Evolutionary conservation across 176 grass and related monocot genomes (phyloP).

Genomic region (Carex kokanica): DNA sequence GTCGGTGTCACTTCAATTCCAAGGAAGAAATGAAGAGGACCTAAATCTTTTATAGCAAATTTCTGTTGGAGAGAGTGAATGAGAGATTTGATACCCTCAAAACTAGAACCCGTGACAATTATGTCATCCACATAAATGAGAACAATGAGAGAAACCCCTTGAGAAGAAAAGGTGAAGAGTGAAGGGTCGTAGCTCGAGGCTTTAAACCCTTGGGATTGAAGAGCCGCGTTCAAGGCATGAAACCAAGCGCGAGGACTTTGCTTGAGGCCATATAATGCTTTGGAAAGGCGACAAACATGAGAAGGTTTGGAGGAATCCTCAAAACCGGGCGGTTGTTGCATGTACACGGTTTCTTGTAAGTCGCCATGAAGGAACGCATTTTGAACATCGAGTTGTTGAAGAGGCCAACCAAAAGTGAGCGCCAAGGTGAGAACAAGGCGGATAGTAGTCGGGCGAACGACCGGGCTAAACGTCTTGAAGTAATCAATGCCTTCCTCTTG

Average conservation of each 20-base stretch:
- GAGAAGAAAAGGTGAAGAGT: not conserved
- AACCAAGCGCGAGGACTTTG: not conserved
- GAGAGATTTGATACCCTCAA: not conserved
- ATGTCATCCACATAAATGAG: not conserved
- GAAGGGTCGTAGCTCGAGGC: not conserved
- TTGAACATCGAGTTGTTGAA: too few species aligned
- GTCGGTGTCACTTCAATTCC: not conserved
- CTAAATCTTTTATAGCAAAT: not conserved
- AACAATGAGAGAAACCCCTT: fast-evolving
- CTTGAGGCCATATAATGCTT: not conserved
- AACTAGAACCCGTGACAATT: not conserved
- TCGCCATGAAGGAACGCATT: too few species aligned
- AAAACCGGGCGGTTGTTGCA: too few species aligned
- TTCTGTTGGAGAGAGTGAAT: not conserved
- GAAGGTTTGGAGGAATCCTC: too few species aligned
- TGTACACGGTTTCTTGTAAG: too few species aligned
- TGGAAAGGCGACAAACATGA: not conserved
- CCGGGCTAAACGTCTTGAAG: too few species aligned
- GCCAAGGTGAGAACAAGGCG: too few species aligned
- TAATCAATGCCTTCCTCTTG: too few species aligned
- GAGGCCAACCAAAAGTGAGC: too few species aligned
- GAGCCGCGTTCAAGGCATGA: not conserved
- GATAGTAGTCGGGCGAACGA: too few species aligned
- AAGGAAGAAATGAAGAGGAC: not conserved
- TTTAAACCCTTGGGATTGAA: not conserved